Evolutionary conservation across 768 basidiomycete species (phyloP), one percentile per base, ranked within the genome.

Genomic region (Postia placenta): DNA sequence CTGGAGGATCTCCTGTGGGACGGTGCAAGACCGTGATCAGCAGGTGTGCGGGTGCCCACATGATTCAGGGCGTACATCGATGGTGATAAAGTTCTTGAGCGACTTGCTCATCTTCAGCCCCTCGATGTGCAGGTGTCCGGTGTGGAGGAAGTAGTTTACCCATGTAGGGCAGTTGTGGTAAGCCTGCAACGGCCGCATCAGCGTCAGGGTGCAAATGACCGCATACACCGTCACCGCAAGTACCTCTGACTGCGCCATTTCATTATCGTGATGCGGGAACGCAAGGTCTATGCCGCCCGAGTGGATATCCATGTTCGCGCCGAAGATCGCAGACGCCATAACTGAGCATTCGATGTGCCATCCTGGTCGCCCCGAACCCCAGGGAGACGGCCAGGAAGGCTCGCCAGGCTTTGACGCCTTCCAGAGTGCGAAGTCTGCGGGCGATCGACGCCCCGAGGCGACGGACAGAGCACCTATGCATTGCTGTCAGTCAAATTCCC

Each of bases 301-400:
- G 65, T 99, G 96, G 53, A 99, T 93, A 66, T 98, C 96, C 83
- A 99, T 89, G 50, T 83, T 85, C 49, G 84, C 78, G 2, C 94
- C 95, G 39, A 97, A 73, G 42, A 97, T 74, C 26, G 86, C 92
- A 55, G 82, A 87, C 15, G 94, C 94, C 95, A 99, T 99, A 27
- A 96, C 95, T 3, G 91, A 94, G 69, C 95, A 99, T 65, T 99
- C 95, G 50, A 99, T 98, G 65, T 99, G 95, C 95, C 95, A 99
- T 14, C 95, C 95, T 2, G 95, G 95, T 37, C 95, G 78, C n/a
- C 94, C 93, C 36, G 72, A 73, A 15, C 96, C 96, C 96, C 96
- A 99, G 4, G 92, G 87, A 11, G 93, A 96, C 0, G 85, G 81
- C 95, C 96, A 99, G 2, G 85, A 85, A 2, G 96, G 96, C 65